phyloP scores from a whole-genome alignment of 495 filamentous ascomycete genomes.

The Trichocladium antarcticum region DNA sequence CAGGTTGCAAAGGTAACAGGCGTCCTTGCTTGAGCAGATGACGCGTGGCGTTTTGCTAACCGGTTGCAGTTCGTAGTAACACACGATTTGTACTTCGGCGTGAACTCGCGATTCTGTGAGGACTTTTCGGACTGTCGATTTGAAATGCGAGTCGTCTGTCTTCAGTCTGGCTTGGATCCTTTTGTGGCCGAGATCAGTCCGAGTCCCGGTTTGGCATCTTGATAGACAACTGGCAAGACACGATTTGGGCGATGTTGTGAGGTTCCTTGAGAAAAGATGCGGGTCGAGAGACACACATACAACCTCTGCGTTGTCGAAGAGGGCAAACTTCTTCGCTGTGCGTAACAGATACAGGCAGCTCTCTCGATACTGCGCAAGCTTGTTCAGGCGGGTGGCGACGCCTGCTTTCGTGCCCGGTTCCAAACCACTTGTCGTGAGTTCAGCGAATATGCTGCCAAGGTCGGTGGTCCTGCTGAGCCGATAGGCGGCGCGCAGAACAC shows the following conservation, averaged over 20 bases:
- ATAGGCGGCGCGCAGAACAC: constrained; percentile 1
- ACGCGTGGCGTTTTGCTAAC: constrained; percentile 28
- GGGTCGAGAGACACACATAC: constrained; percentile 16
- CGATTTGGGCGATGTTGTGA: background rate
- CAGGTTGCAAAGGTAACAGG: constrained; percentile 40
- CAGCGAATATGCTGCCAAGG: constrained; percentile 8
- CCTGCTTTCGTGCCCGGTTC: constrained; percentile 1
- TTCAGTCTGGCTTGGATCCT: background rate
- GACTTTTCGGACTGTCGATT: constrained; percentile 1
- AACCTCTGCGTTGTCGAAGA: constrained; percentile 21
- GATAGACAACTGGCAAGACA: constrained; percentile 1
- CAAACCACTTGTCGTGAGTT: constrained; percentile 3
- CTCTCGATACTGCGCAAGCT: constrained; percentile 30
- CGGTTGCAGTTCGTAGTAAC: constrained; percentile 28
- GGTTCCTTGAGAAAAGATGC: constrained; percentile 15
- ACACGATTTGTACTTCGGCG: constrained; percentile 41
- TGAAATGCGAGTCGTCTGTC: background rate
- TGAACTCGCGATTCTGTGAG: constrained; percentile 32
- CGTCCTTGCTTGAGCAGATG: constrained; percentile 40
- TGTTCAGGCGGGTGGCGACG: constrained; percentile 23
- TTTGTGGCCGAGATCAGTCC: background rate
- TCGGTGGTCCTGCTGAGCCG: background rate
- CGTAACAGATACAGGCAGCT: constrained; percentile 23
- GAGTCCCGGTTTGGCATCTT: background rate
- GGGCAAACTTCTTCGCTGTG: constrained; percentile 18